phyloP scores from a whole-genome alignment of 140 eudicot genomes.

The Ambrosia hybrid region DNA sequence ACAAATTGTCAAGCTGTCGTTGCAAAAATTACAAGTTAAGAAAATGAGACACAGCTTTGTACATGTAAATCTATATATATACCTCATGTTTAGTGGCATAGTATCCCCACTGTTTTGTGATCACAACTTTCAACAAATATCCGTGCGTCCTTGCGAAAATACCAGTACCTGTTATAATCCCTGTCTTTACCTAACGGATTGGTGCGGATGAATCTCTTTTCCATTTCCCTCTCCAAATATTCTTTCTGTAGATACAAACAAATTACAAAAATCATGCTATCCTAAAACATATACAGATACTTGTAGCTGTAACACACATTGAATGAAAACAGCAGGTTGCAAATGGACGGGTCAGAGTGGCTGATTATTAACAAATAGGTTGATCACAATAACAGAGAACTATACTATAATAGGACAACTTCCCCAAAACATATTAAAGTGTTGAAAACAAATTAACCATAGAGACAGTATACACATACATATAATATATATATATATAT shows the following conservation, averaged over 20 bases:
- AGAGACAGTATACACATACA: neutral
- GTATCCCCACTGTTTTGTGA: slow-evolving; percentile 80
- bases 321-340: neutral
- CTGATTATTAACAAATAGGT: neutral
- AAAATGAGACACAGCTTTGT: neutral
- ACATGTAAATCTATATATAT: slow-evolving; percentile 20
- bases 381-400: neutral
- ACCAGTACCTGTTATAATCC: slow-evolving; percentile 86
- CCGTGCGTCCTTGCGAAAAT: slow-evolving; percentile 72
- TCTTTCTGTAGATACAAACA: slow-evolving; percentile 59
- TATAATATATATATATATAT: no score
- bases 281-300: neutral
- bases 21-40: slow-evolving; percentile 5
- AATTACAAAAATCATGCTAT: neutral
- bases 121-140: slow-evolving; percentile 81
- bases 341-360: neutral
- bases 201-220: slow-evolving; percentile 73
- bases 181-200: slow-evolving; percentile 89
- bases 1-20: slow-evolving; percentile 72
- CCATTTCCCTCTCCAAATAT: slow-evolving; percentile 78
- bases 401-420: neutral
- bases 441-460: neutral
- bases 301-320: neutral
- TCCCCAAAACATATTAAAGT: neutral
- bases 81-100: slow-evolving; percentile 78